Percentiles rank a stretch among this genome's conserved stretches.
Conservation (phyloP, 208 protist genomes). For the Leishmania tarentolae region DNA sequence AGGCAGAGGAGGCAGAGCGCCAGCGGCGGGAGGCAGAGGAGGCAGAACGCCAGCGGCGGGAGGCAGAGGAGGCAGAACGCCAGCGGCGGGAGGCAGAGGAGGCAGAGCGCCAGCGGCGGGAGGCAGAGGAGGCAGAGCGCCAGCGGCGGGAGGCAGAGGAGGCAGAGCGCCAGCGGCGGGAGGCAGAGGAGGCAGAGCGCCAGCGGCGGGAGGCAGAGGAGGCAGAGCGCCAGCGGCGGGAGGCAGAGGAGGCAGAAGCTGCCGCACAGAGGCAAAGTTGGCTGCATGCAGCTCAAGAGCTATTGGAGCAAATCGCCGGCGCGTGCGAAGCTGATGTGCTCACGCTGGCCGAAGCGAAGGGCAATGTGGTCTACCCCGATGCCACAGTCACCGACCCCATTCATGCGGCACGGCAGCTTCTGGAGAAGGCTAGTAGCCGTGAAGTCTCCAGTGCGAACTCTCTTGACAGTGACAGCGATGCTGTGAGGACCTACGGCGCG, state of each 20-base stretch:
- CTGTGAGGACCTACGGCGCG: background rate
- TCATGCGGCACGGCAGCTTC: background rate
- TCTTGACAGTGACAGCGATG: background rate
- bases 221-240: background rate
- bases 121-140: conserved; percentile 3
- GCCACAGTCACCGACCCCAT: background rate
- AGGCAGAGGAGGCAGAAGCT: conserved; percentile 3
- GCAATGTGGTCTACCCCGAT: background rate
- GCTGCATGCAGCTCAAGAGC: background rate
- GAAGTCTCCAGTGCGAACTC: background rate
- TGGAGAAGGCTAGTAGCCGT: background rate
- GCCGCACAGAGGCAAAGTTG: background rate
- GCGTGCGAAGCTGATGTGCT: background rate
- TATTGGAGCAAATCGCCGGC: background rate
- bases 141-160: background rate
- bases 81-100: background rate
- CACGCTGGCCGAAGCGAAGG: background rate
- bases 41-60: background rate
- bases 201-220: background rate
- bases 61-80: conserved; percentile 7
- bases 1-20: conserved; percentile 8
- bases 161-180: background rate
- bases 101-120: conserved; percentile 2
- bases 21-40: background rate
- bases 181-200: conserved; percentile 7